Evolutionary conservation across 352 stramenopile species (phyloP), one percentile per base, ranked within the genome.

Genomic region (Globisporangium megalacanthum): DNA sequence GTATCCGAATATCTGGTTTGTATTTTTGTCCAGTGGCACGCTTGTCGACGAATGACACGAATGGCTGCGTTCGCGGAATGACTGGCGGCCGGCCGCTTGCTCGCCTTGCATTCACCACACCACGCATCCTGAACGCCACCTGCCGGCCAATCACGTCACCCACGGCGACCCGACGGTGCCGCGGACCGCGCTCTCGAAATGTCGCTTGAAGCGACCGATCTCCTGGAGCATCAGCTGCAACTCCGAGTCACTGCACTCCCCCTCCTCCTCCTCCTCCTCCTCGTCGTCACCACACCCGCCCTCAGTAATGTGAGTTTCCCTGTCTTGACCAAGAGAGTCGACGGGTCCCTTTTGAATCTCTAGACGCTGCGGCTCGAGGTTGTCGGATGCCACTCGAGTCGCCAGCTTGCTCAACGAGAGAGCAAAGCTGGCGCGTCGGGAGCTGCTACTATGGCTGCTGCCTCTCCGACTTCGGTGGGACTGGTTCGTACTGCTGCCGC

Each of bases 171-270:
- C 35, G 19, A 17, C 8, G 49, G 11, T 20, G 8, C 52, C 13
- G 19, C 20, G 17, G 5, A 14, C 31, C 25, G 37, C 17, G 15
- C n/a, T 8, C 37, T 54, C 49, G 31, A 73, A 65, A 46, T 64
- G 58, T 42, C 45, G 39, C 49, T 70, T 67, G 58, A 59, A 65
- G 31, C 58, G 56, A 49, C 51, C 56, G 60, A 72, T 73, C 58
- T 74, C 66, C 6, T 50, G 25, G 33, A 69, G 47, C 69, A 72
- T 73, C 37, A 52, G 45, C 36, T 67, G 45, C 35, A 73, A 45
- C 57, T 74, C 69, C 15, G 48, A 54, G 50, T 73, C 65, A 15
- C 14, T 45, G 13, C 13, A 20, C 4, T 6, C 39, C 14, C n/a
- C 39, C 14, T 45, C 13, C n/a, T 19, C 6, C 15, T 14, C 8